A percentile compares a stretch with the other conserved stretches of the same genome.
Conservation (phyloP, 1,284 basidiomycete genomes). For the Anthracocystis panici-leucophaei region DNA sequence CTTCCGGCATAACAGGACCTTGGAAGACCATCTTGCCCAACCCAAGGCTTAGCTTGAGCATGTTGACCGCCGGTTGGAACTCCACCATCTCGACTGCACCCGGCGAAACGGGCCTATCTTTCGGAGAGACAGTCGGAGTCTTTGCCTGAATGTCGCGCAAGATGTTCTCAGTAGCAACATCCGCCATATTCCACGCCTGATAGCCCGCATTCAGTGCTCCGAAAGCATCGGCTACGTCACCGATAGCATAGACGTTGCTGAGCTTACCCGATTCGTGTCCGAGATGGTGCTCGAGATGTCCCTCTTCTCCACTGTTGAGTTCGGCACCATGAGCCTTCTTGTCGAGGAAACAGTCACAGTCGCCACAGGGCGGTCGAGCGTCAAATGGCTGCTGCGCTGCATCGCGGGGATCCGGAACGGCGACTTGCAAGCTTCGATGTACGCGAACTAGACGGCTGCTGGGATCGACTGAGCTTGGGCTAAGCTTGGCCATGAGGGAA, state of each 20-base stretch:
- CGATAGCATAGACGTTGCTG: constrained; percentile 66
- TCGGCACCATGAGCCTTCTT: constrained; percentile 57
- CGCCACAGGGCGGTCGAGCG: constrained; percentile 61
- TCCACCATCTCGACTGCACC: constrained; percentile 29
- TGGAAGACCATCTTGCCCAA: constrained; percentile 64
- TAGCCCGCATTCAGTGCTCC: constrained; percentile 68
- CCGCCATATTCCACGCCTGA: constrained; percentile 69
- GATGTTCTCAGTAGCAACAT: constrained; percentile 66
- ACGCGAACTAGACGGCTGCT: constrained; percentile 61
- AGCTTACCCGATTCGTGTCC: constrained; percentile 34
- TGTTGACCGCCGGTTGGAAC: constrained; percentile 61
- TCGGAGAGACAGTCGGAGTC: constrained; percentile 9
- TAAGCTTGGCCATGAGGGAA: constrained; percentile 62
- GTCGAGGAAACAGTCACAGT: constrained; percentile 69
- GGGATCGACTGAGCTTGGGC: constrained; percentile 62
- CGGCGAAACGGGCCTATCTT: not conserved
- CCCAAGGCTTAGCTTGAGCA: constrained; percentile 65
- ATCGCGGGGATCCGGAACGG: constrained; percentile 54
- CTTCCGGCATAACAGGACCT: constrained; percentile 44
- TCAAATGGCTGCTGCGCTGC: constrained; percentile 60
- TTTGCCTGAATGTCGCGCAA: constrained; percentile 52
- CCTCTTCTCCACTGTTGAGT: constrained; percentile 20
- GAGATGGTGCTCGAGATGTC: constrained; percentile 27
- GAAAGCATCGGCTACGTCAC: constrained; percentile 67
- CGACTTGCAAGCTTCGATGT: constrained; percentile 62